These are phyloP conservation scores for Spathaspora sp. DNA, from an alignment of 1,139 yeast species.

Conservation along the genomic window DNA sequence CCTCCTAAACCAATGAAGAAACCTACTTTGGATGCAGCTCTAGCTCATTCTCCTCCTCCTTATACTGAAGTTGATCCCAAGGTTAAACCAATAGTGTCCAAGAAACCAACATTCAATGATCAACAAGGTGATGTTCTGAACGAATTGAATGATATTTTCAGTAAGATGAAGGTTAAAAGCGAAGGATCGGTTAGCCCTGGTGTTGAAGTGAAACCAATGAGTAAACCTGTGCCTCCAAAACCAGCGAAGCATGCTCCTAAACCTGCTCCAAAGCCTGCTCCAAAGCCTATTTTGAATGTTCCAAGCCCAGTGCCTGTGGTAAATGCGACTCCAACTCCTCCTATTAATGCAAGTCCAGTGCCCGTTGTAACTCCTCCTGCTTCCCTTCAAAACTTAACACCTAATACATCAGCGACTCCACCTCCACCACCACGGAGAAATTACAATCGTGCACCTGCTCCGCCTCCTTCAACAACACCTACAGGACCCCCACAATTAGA, in stretches of 20 bases:
- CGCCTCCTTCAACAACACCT: slow-evolving; percentile 12
- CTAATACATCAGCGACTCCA: slow-evolving; percentile 19
- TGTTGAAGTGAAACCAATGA: not conserved
- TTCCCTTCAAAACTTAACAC: slow-evolving; percentile 3
- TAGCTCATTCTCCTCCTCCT: slow-evolving; percentile 24
- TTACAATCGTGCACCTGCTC: slow-evolving; percentile 22
- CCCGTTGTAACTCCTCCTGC: slow-evolving; percentile 9
- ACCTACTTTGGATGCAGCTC: slow-evolving; percentile 13
- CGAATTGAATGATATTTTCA: slow-evolving; percentile 13
- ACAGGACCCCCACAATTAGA: slow-evolving; percentile 36
- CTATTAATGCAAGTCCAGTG: too few relatives aligned
- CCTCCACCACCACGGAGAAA: slow-evolving; percentile 37
- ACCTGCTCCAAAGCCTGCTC: slow-evolving; percentile 8
- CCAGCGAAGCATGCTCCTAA: slow-evolving; percentile 3
- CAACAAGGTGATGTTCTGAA: slow-evolving; percentile 10
- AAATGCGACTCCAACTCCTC: slow-evolving; percentile 6
- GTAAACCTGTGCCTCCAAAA: not conserved
- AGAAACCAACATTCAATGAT: slow-evolving; percentile 8
- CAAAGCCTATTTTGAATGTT: slow-evolving; percentile 11
- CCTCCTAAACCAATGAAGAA: slow-evolving; percentile 44
- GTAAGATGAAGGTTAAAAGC: slow-evolving; percentile 11
- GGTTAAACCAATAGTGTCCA: slow-evolving; percentile 1
- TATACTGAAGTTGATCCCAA: slow-evolving; percentile 16
- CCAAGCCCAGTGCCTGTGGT: slow-evolving; percentile 9
- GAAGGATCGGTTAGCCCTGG: not conserved